Evolutionary conservation across 257 asterid genomes (phyloP), one percentile per base, ranked within the genome.

Genomic region (Phtheirospermum japonicum): DNA sequence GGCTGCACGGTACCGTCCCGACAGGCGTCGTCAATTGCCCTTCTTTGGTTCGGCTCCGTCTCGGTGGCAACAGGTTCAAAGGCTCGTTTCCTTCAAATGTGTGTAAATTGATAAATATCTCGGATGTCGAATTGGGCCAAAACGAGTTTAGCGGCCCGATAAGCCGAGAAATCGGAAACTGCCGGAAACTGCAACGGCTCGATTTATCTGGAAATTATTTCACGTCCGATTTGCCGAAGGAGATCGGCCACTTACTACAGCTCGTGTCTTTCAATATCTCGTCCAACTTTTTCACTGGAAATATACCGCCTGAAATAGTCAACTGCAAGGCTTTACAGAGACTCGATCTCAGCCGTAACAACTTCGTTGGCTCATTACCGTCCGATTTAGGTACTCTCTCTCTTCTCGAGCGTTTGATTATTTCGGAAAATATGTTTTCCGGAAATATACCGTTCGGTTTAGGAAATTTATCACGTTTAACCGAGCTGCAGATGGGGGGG

Each of bases 401-500:
- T 14, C 79, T 79, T 71, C 96, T 91, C 36, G 98, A 91, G 59
- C 94, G 66, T 9, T 88, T 91, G 1, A 85, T 83, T 40, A 66
- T 91, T 33, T 91, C 98, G 0, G 83, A 82, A 34, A 91, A 91
- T 65, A 69, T 52, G 77, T 71, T 91, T 30, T 79, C 92, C 2
- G 94, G 98, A 26, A 62, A 58, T 18, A 86, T 91, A 45, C 98
- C 98, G 6, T 79, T 79, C 34, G 94, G 77, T 49, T 49, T 91
- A 55, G 98, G 96, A 13, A 81, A 83, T 14, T 80, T 91, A 16
- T 77, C 95, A 28, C 98, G 77, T 68, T 68, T 91, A 81, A 91
- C 87, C 6, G 98, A 88, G 66, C 82, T 91, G 67, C 98, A 85
- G 70, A 88, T 91, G 89, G 98, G 96, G 26, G 91, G 88, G 13